Percentiles rank a stretch among this genome's conserved stretches.
These are phyloP conservation scores for Epichloe aotearoae DNA, from an alignment of 2,329 filamentous ascomycete genomes.

Conservation along the genomic window DNA sequence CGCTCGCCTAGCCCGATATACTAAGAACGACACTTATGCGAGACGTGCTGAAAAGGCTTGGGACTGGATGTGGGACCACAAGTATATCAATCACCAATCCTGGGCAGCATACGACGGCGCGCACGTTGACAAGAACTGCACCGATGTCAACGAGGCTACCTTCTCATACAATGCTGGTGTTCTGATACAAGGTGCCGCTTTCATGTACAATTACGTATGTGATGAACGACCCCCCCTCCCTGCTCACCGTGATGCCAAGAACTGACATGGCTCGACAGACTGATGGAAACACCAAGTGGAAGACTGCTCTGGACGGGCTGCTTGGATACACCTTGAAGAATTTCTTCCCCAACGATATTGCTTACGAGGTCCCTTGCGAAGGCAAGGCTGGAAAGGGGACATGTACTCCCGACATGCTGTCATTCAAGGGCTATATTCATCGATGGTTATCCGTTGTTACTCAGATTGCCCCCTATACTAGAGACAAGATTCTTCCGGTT, in stretches of 20 bases:
- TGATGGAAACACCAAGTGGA: slow-evolving; percentile 41
- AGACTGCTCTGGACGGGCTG: slow-evolving; percentile 39
- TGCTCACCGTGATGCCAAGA: neutral
- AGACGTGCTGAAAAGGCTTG: slow-evolving; percentile 48
- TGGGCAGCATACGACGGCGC: slow-evolving; percentile 55
- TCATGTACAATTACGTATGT: slow-evolving; percentile 53
- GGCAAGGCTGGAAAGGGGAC: slow-evolving; percentile 33
- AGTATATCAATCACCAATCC: slow-evolving; percentile 44
- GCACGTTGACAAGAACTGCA: slow-evolving; percentile 45
- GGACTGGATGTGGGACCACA: slow-evolving; percentile 43
- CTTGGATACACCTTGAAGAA: slow-evolving; percentile 33
- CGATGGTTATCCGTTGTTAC: slow-evolving; percentile 50
- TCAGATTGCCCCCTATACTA: slow-evolving; percentile 45
- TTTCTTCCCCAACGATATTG: slow-evolving; percentile 45
- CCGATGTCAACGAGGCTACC: slow-evolving; percentile 45
- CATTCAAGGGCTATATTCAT: slow-evolving; percentile 59
- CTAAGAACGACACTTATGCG: slow-evolving; percentile 50
- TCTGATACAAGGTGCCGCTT: slow-evolving; percentile 48
- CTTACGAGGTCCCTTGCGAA: slow-evolving; percentile 58
- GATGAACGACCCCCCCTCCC: neutral
- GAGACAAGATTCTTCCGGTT: slow-evolving; percentile 40
- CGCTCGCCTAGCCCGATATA: slow-evolving; percentile 60
- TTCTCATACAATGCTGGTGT: slow-evolving; percentile 56
- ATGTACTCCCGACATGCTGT: slow-evolving; percentile 60
- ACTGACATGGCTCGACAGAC: slow-evolving; percentile 25